Conservation (phyloP, 2,329 filamentous ascomycete species). For the Ceratocystis papillata region DNA sequence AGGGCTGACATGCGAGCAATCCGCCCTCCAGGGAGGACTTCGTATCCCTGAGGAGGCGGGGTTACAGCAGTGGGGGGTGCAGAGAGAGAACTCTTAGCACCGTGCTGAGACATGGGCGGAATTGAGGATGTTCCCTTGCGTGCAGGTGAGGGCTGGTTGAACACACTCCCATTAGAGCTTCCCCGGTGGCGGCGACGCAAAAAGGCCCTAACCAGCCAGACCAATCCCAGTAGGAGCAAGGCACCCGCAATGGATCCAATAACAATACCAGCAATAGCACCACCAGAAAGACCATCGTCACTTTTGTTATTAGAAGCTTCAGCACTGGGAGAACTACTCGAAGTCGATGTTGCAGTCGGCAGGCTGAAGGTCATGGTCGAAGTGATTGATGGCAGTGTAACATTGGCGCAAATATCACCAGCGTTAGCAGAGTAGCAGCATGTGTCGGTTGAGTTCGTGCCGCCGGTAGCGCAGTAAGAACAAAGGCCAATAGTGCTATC, state of each 20-base stretch:
- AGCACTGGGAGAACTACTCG: slow-evolving; percentile 33
- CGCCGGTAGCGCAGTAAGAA: slow-evolving; percentile 71
- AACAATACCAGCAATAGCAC: slow-evolving; percentile 81
- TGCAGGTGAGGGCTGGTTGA: slow-evolving; percentile 82
- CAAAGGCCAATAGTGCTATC: slow-evolving; percentile 66
- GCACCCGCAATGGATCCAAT: slow-evolving; percentile 66
- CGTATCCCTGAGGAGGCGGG: slow-evolving; percentile 45
- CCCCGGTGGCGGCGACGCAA: slow-evolving; percentile 45
- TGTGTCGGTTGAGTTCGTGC: slow-evolving; percentile 84
- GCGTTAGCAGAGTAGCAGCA: slow-evolving; percentile 80
- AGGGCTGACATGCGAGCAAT: slow-evolving; percentile 94
- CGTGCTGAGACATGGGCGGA: slow-evolving; percentile 31
- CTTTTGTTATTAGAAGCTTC: slow-evolving; percentile 27
- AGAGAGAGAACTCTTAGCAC: slow-evolving; percentile 23
- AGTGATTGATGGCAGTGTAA: slow-evolving; percentile 67
- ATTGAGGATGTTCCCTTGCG: slow-evolving; percentile 39
- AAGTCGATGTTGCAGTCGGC: slow-evolving; percentile 39
- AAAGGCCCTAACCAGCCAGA: slow-evolving; percentile 55
- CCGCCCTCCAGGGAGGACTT: slow-evolving; percentile 72
- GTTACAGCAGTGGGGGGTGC: slow-evolving; percentile 22
- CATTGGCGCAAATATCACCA: slow-evolving; percentile 59
- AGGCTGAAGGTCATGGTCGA: slow-evolving; percentile 53
- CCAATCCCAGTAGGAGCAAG: slow-evolving; percentile 54
- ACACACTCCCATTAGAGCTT: slow-evolving; percentile 55
- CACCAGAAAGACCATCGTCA: slow-evolving; percentile 52